Evolutionary conservation across 1,284 basidiomycete species (phyloP), one percentile per base, ranked within the genome.

Genomic region (Ganoderma boninense): DNA sequence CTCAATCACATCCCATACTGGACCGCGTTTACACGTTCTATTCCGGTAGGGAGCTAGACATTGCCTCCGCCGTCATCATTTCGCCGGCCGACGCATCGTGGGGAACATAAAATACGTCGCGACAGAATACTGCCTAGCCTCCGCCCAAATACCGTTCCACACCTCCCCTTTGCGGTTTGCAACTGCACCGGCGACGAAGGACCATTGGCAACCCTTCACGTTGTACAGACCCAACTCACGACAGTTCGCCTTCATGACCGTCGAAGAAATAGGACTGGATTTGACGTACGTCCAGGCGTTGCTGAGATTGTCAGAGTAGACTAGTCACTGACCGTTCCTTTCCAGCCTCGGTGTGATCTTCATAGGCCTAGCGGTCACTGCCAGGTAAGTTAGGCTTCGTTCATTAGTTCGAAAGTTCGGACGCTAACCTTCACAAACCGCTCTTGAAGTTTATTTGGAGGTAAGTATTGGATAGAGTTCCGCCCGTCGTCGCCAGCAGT

Each of bases 351-450:
- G 64, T 8, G 23, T 65, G 42, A 44, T 59, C 20, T 38, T 65
- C 6, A 46, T 65, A 35, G 64, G 64, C 26, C 44, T 65, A 44
- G 29, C 56, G 26, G 64, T 57, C 23, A 65, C 64, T 46, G 64
- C 64, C 20, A 65, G 64, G 64, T 65, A 56, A 46, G 16, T 44
- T 5, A 2, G 23, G 6, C 4, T 18, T 18, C 10, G 38, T 43
- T 7, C 23, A 2, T 43, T 26, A 23, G 23, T 8, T 52, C 16
- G 40, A 1, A 23, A 26, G 4, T 56, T 20, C 7, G 6, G 40
- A 8, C n/a, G 8, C 40, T 43, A 10, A 32, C 2, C n/a, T 43
- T 35, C 11, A 8, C 29, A 61, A 65, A 56, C 7, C 49, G 14
- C 43, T 3, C 35, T 7, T n/a, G n/a, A 64, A 62, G 63, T 26